A percentile compares a stretch with the other conserved stretches of the same genome.
Evolutionary conservation across 1,139 yeast genomes (phyloP).

Genomic region (Suhomyces panamericanus): DNA sequence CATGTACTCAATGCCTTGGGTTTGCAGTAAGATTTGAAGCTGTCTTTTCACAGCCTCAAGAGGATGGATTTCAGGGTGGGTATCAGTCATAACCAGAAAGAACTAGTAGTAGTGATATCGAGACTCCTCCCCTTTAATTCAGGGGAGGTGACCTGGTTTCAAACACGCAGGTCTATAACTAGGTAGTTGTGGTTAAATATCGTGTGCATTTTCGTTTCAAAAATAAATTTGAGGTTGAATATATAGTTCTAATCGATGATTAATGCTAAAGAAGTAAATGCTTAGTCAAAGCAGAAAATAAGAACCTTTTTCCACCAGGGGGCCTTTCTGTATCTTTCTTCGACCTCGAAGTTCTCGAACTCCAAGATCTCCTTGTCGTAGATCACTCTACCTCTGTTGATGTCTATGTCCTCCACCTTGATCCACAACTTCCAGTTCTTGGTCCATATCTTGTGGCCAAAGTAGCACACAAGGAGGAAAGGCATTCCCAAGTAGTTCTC

Average conservation of each 20-base stretch:
- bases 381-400: constrained; percentile 22
- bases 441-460: constrained; percentile 27
- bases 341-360: constrained; percentile 25
- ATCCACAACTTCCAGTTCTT: constrained; percentile 24
- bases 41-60: not conserved
- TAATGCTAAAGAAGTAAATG: constrained; percentile 5
- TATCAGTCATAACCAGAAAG: not conserved
- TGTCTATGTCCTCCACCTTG: constrained; percentile 22
- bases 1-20: constrained; percentile 9
- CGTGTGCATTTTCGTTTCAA: constrained; percentile 9
- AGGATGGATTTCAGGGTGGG: not conserved
- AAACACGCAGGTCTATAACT: not conserved
- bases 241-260: not conserved
- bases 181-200: constrained; percentile 1
- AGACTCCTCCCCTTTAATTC: not conserved
- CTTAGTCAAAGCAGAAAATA: constrained; percentile 18
- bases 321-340: constrained; percentile 23
- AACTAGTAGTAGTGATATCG: not conserved
- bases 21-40: constrained; percentile 4
- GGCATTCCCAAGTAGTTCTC: constrained; percentile 27
- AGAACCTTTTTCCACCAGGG: constrained; percentile 25
- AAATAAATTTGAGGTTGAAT: constrained; percentile 3
- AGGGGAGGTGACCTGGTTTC: not conserved
- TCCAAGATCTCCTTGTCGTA: constrained; percentile 28
- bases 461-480: constrained; percentile 22